Base-by-base conservation (phyloP, 495 filamentous ascomycete genomes). In the Xylaria scruposa region DNA sequence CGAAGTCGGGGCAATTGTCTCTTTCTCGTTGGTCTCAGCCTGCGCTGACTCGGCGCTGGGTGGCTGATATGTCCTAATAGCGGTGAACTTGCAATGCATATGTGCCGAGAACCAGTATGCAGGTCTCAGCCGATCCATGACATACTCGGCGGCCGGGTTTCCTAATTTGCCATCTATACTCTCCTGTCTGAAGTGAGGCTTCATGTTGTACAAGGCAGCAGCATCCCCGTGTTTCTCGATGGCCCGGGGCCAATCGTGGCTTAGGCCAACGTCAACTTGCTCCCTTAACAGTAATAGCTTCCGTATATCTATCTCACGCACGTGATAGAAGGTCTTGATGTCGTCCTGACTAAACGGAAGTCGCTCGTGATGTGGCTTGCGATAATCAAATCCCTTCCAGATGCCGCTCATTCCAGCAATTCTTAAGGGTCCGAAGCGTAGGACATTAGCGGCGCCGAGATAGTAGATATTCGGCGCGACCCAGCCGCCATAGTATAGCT, bases 391-490 rank as follows among this genome's bases (percentile, higher is more conserved):
- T 0, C 87, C 89, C 77, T 97, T 97, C 91, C 93, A 98, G 70
- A 98, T 99, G 5, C 96, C 97, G 29, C 92, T 94, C 82, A 98
- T 84, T 0, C 90, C 94, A n/a, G 92, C 92, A 70, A 99, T 97
- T 4, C 96, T 91, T 24, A 98, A 81, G 2, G 91, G 89, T 3
- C 95, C 95, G 61, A 94, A 86, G 19, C 91, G 90, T 7, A 99
- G 75, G 10, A 98, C 90, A 74, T 95, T 97, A 33, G 96, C 93
- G 15, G 94, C 94, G 53, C 96, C 96, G 74, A 98, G 81, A 83
- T 97, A 99, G 84, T 97, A 99, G 64, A 99, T 99, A 66, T 95
- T 97, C 21, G 93, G 94, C 1, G 95, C 95, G 2, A 93, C 96
- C 96, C 96, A 99, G 47, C 96, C 96, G 51, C 96, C 96, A 78